Evolutionary conservation across 257 asterid genomes (phyloP).

Genomic region (Nicotiana tomentosiformis): DNA sequence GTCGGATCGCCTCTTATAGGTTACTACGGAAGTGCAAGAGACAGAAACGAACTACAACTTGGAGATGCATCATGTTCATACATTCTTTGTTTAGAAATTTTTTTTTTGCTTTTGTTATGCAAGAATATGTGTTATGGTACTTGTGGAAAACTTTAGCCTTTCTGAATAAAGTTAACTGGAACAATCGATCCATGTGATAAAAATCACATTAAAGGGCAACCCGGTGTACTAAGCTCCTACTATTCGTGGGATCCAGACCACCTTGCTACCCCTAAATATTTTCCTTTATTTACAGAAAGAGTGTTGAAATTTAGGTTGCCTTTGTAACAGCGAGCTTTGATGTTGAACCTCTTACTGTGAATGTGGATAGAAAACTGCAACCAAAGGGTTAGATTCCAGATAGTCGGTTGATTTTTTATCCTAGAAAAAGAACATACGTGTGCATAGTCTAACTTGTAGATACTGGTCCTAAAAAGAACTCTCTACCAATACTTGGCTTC

Average conservation of each 20-base stretch:
- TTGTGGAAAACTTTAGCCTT: not conserved
- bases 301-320: not conserved
- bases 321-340: not conserved
- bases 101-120: not conserved
- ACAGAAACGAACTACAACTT: not conserved
- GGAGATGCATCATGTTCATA: slow-evolving; percentile 5
- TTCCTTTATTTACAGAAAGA: not conserved
- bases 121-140: not conserved
- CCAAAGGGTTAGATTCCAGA: not conserved
- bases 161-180: slow-evolving; percentile 2
- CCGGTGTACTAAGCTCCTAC: not conserved
- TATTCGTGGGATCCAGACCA: not conserved
- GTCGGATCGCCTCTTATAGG: not conserved
- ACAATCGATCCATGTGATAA: not conserved
- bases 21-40: not conserved
- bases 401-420: not conserved
- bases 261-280: not conserved
- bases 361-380: not conserved
- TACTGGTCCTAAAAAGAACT: not conserved
- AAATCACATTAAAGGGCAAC: not conserved
- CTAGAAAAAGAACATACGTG: not conserved
- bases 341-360: not conserved
- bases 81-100: not conserved
- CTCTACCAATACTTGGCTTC: not conserved
- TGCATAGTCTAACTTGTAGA: not conserved